These are phyloP conservation scores for Daldinia loculata DNA, from an alignment of 495 filamentous ascomycete species.

Conservation along the genomic window DNA sequence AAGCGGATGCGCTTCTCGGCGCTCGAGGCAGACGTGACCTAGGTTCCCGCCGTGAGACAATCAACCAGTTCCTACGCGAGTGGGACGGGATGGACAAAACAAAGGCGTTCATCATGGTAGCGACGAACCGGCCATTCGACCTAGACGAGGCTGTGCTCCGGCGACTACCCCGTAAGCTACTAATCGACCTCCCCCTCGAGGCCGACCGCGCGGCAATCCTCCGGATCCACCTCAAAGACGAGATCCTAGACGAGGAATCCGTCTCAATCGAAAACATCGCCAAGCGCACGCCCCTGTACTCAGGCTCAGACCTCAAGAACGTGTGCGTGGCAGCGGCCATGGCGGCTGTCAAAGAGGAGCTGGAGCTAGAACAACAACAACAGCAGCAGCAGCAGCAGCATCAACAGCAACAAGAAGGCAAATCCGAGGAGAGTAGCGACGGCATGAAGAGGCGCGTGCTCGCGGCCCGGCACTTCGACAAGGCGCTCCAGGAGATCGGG, in stretches of 20 bases:
- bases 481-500: slow-evolving; percentile 86
- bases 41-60: slow-evolving; percentile 71
- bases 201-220: slow-evolving; percentile 82
- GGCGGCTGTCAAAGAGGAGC: slow-evolving; percentile 82
- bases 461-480: slow-evolving; percentile 75
- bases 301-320: slow-evolving; percentile 96
- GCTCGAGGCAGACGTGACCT: slow-evolving; percentile 70
- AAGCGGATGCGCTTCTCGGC: slow-evolving; percentile 91
- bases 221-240: slow-evolving; percentile 82
- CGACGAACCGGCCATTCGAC: slow-evolving; percentile 95
- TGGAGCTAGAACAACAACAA: slow-evolving; percentile 62
- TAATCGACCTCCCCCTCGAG: slow-evolving; percentile 86
- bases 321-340: slow-evolving; percentile 89
- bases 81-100: slow-evolving; percentile 93
- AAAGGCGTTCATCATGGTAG: slow-evolving; percentile 97
- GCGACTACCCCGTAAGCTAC: slow-evolving; percentile 79
- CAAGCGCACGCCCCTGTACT: slow-evolving; percentile 85
- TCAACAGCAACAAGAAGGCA: slow-evolving; percentile 12
- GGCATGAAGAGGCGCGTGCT: slow-evolving; percentile 73
- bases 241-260: slow-evolving; percentile 68
- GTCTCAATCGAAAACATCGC: slow-evolving; percentile 78
- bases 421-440: slow-evolving; percentile 36
- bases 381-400: slow-evolving; percentile 37
- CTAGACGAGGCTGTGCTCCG: slow-evolving; percentile 94
- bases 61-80: slow-evolving; percentile 97